Evolutionary conservation across 1,284 basidiomycete genomes (phyloP), one percentile per base, ranked within the genome.

Genomic region (Clitocybe nebularis): DNA sequence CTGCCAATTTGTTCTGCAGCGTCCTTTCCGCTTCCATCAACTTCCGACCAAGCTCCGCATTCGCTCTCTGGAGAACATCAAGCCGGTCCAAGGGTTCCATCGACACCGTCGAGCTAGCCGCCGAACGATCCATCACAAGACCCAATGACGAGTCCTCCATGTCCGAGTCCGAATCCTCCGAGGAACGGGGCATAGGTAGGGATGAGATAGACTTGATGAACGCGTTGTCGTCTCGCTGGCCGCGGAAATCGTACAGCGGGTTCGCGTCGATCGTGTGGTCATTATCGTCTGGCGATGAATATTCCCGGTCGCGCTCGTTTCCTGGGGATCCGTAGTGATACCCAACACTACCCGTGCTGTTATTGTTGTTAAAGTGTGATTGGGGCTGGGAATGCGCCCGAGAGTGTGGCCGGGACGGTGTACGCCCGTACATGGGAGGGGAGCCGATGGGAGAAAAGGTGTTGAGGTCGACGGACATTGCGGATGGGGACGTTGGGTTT

Each of bases 1-100:
- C 88, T 4, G 66, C 60, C 8, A 89, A 67, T 52, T 76, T 79
- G 32, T 72, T 69, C 53, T 83, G 77, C 37, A 91, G 61, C 4
- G 77, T 79, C 28, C 73, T 67, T 56, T 93, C 87, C 1, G 80
- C 77, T 44, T 90, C 87, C 43, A 77, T 67, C 19, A 90, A 64
- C 61, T 88, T 89, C 48, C 81, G 71, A 29, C 71, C 67, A 11
- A 93, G 65, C 22, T 93, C 90, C 1, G 67, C 63, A 51, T 91
- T 92, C n/a, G 77, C 68, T 49, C 79, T 76, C 58, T 84, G 77
- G 43, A 93, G 60, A 2, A 75, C 78, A 6, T 88, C 84, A 16
- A 89, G 57, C 33, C 79, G 72, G 33, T 89, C 87, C 28, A 76
- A 55, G 9, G 79, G 68, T 45, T 81, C 79, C 56, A 87, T 64